Evolutionary conservation across 129 eudicot genomes (phyloP).

Genomic region (Saposhnikovia divaricata): DNA sequence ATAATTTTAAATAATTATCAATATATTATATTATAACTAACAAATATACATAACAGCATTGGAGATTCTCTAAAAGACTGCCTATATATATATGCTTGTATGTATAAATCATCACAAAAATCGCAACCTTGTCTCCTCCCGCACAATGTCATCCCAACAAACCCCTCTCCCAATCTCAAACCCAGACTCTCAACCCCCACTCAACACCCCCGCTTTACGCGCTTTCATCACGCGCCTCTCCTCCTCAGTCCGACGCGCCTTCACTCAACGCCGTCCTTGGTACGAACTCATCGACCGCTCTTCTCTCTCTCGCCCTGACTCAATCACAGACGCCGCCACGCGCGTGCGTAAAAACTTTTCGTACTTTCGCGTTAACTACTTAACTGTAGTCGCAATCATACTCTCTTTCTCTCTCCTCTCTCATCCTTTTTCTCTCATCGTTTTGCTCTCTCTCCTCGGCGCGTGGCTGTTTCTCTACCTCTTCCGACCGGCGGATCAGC

Average conservation of each 20-base stretch:
- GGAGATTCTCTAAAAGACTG: no score
- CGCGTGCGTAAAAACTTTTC: constrained; percentile 74
- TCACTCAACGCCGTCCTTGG: constrained; percentile 88
- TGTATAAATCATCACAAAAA: neutral
- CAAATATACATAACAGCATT: no score
- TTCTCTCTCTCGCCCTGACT: constrained; percentile 65
- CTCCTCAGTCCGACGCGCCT: constrained; percentile 54
- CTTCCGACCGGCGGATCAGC: constrained; percentile 62
- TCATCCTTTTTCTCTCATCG: constrained; percentile 72
- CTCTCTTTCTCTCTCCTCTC: constrained; percentile 71
- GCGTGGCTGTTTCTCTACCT: constrained; percentile 68
- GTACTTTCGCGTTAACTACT: constrained; percentile 77
- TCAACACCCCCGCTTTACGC: constrained; percentile 64
- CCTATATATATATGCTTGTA: neutral
- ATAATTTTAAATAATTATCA: no score
- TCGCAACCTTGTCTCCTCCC: neutral
- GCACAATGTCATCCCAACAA: constrained; percentile 35
- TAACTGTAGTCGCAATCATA: constrained; percentile 38
- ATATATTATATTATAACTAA: no score
- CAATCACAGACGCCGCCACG: constrained; percentile 61
- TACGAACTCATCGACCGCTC: constrained; percentile 65
- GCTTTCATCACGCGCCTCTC: constrained; percentile 47
- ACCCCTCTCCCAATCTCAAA: constrained; percentile 45
- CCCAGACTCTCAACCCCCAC: constrained; percentile 29
- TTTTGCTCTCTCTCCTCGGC: constrained; percentile 53